Base-by-base conservation (phyloP, 2,329 filamentous ascomycete genomes). In the Trichoderma sp. region DNA sequence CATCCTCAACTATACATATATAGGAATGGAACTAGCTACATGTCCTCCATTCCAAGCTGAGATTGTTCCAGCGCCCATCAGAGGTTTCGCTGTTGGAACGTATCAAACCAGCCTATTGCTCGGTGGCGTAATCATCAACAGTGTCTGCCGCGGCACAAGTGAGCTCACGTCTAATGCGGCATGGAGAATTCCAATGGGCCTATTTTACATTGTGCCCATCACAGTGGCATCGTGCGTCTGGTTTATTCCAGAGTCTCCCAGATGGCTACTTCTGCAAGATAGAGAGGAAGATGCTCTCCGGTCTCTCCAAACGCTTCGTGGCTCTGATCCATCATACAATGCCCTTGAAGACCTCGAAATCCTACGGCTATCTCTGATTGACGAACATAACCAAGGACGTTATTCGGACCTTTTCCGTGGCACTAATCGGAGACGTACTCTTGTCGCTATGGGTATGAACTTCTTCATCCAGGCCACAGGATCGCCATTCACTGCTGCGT, bases 361-460 rank as follows among this genome's bases (percentile, higher is more conserved):
- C 24, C 11, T 65, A 18, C 18, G 61, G 1, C 30, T 65, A 18
- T 65, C 61, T 4, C 61, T 65, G 2, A 34, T 43, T 0, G 61
- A 65, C 2, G 61, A 65, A 34, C 61, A 65, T 28, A 65, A 65
- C 5, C 34, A 65, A 18, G 61, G 61, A 24, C 24, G 24, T 1
- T 65, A 65, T 55, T 43, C 46, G 3, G 61, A 65, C 1, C 61
- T 65, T 10, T 65, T 65, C 4, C 49, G 51, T 18, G 51, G 61
- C 11, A 65, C 49, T 1, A 65, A 65, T n/a, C 61, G 61, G 16
- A 65, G 61, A 34, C 61, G 61, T 5, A 65, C 61, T 28, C 49
- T 65, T 43, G 51, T 65, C 11, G 61, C 61, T 21, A 65, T 65
- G 49, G 61, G 61, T 51, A 65, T 65, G 61, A 65, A 65, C 16